These are phyloP conservation scores for Scedosporium minutisporum DNA, from an alignment of 2,329 filamentous ascomycete genomes.

Conservation along the genomic window DNA sequence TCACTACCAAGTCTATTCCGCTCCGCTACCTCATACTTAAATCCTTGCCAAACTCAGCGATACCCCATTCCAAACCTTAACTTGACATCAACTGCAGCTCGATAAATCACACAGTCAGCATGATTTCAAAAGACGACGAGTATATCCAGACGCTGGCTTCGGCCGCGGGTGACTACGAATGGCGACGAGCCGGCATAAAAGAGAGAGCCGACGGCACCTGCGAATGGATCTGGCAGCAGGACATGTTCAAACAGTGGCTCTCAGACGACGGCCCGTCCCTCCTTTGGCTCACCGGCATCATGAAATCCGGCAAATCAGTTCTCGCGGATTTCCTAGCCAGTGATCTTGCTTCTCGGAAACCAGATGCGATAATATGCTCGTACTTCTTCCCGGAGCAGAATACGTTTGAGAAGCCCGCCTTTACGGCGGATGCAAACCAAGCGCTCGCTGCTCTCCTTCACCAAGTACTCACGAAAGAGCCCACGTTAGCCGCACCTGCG, in stretches of 20 bases:
- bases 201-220: neutral
- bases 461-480: neutral
- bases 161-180: slow-evolving; percentile 8
- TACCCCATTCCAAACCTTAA: neutral
- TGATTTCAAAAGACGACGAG: slow-evolving; percentile 8
- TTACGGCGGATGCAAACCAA: neutral
- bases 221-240: neutral
- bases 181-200: neutral
- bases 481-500: neutral
- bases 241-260: neutral
- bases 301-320: neutral
- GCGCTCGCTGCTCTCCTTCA: neutral
- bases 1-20: neutral
- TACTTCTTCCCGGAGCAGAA: neutral
- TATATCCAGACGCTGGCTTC: slow-evolving; percentile 7
- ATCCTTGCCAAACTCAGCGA: neutral
- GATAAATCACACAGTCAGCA: neutral
- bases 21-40: neutral
- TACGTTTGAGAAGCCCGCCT: neutral
- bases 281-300: neutral
- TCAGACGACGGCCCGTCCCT: neutral
- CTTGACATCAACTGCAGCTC: neutral
- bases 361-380: neutral
- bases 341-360: neutral
- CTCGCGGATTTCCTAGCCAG: neutral